These are phyloP conservation scores for Trichophyton rubrum DNA, from an alignment of 2,329 filamentous ascomycete species.

Conservation along the genomic window DNA sequence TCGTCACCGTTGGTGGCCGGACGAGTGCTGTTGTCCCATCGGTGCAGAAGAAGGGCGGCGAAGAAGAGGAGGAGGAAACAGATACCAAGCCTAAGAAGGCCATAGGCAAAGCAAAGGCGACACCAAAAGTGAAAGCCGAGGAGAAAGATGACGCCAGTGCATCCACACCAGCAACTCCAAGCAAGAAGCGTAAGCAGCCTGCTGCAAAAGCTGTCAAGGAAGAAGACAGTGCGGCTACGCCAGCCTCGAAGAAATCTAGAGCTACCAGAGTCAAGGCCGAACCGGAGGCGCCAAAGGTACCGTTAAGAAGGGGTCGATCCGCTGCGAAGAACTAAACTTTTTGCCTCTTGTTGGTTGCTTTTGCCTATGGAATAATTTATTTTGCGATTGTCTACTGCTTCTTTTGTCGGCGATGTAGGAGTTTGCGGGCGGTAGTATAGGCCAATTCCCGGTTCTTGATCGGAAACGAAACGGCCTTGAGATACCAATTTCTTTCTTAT, in stretches of 20 bases:
- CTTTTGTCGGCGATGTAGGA: not conserved
- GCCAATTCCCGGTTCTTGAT: not conserved
- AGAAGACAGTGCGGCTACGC: not conserved
- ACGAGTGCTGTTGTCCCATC: constrained; percentile 81
- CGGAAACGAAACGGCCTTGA: not conserved
- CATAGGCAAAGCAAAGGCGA: not conserved
- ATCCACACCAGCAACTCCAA: not conserved
- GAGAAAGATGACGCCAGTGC: not conserved
- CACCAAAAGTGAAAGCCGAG: constrained; percentile 5
- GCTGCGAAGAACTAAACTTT: constrained; percentile 6
- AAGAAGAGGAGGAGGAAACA: constrained; percentile 42
- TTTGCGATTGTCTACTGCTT: not conserved
- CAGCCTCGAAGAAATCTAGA: not conserved
- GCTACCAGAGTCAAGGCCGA: not conserved
- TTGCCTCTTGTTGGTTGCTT: not conserved
- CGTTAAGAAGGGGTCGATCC: constrained; percentile 12
- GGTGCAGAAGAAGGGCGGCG: constrained; percentile 69
- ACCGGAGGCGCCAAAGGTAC: not conserved
- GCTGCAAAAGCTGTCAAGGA: not conserved
- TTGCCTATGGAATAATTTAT: not conserved
- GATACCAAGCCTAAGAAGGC: constrained; percentile 1
- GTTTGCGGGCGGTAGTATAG: not conserved
- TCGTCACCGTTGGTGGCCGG: constrained; percentile 77
- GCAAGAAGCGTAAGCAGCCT: constrained; percentile 6
- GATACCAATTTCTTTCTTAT: not conserved